Evolutionary conservation across 352 stramenopile species (phyloP), one percentile per base, ranked within the genome.

Genomic region (Phytophthora chlamydospora): DNA sequence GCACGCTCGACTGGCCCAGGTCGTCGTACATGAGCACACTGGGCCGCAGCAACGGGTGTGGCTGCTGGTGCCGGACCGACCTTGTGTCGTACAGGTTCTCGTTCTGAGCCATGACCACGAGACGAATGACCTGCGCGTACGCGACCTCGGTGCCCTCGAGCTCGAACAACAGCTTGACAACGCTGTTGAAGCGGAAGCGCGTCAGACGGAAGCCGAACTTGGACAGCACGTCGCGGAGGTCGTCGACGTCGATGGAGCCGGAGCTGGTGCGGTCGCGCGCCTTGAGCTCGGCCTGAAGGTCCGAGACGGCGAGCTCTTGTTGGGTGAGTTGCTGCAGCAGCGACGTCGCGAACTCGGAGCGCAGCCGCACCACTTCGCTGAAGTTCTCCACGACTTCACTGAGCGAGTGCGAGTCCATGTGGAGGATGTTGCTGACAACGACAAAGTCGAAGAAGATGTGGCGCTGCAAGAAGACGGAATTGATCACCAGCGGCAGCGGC

Each of bases 361-460:
- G 76, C 11, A 87, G 50, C 11, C 68, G 51, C 13, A 89, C 71
- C 17, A 78, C 74, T 43, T 89, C 79, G 4, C 51, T 78, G 42
- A 91, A 89, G 46, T 91, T 76, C 11, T 74, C 64, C 49, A 89
- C 72, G 4, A 89, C 75, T 14, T 88, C 68, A 16, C 72, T 73
- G 2, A 91, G 70, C 11, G 81, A 78, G 1, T 62, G 51, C 0
- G 73, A 68, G 27, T 91, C 72, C 0, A 91, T 79, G 7, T 65
- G 68, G 0, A 85, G 64, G 13, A 84, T 74, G 47, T 78, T 78
- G 21, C 65, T 78, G 16, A 88, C 68, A 42, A 91, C 51, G 27
- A 89, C 66, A 17, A 88, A 91, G 45, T 84, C 62, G 49, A 78
- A 81, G 29, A 89, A 69, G 40, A 91, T 89, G 36, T 62, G 66